Base-by-base conservation (phyloP, 768 basidiomycete species). In the Hebeloma cylindrosporum region DNA sequence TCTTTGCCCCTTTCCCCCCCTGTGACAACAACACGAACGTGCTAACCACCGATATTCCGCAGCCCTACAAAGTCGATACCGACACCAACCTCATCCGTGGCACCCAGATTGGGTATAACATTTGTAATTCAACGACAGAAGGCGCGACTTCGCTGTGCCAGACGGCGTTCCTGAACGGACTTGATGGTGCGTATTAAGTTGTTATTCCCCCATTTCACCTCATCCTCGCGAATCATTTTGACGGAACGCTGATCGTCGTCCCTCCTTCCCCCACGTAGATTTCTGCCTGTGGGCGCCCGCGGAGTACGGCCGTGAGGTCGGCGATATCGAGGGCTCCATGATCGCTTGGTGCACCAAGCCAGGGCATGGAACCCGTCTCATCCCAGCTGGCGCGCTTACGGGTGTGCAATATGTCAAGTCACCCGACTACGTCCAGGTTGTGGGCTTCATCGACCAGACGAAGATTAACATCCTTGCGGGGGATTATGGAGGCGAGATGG, bases 321-420 rank as follows among this genome's bases (percentile, higher is more conserved):
- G 74, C 25, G 73, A 85, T 47, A 76, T 75, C 2, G 90, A 93
- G 59, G 81, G 75, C 30, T 69, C 79, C 59, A 81, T 79, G 56
- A 83, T 92, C 7, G 80, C 87, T 1, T 93, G 79, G 75, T 93
- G 88, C 67, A 79, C 81, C n/a, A 79, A 83, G 60, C 72, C 73
- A 1, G 78, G 78, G 5, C 78, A 75, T 42, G 89, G 89, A 2
- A 81, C 85, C 3, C 84, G 90, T 46, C 57, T 83, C 41, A 87
- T 92, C 25, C 86, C 85, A n/a, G 63, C 58, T 0, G 83, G 82
- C 14, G 73, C 85, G 23, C 62, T 90, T 23, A 61, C 62, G 2
- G 88, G 85, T 43, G 69, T 86, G 0, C 87, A 90, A 64, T 50
- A 44, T 43, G 44, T 83, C 52, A 69, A 64, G 47, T 83, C 83